Evolutionary conservation across 2,329 filamentous ascomycete species (phyloP), one percentile per base, ranked within the genome.

Genomic region (Pseudogymnoascus sp.): DNA sequence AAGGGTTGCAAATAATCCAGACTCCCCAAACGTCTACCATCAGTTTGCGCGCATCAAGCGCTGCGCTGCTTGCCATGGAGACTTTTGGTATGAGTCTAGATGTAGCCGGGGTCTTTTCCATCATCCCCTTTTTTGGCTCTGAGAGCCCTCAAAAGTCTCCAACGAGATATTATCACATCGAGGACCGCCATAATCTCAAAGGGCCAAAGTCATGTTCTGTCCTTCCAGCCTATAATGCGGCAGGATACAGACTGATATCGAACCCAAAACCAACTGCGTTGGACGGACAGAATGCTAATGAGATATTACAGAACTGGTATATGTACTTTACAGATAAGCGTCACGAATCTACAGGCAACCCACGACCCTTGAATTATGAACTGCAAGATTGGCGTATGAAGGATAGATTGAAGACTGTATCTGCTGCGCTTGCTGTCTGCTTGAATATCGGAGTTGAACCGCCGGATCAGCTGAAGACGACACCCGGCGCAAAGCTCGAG

Each of bases 281-380:
- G 9, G 36, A 49, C 4, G 23, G 19, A 14, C 33, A 14, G 28
- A 25, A 66, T 60, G 67, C 64, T 64, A 64, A 69, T 67, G 59
- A 66, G 63, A 62, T n/a, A 30, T 33, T 64, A 62, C 75, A 96
- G 89, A 95, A 91, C 68, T 99, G 96, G 85, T 97, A 96, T 79
- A 97, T 97, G 93, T 99, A 99, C 77, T 99, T 90, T 75, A 97
- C 93, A 66, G 94, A 99, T 76, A 97, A 97, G 76, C 88, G 93
- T 61, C 94, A 99, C 76, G 94, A 97, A 74, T 94, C 91, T 22
- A 93, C 91, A 36, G 94, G 92, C 22, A 91, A 92, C 68, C 91
- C 92, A 14, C 91, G 92, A 72, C 82, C 85, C 60, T 82, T 81
- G 16, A 75, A 78, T 25, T 84, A 84, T 67, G 80, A 85, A 66